A percentile compares a stretch with the other conserved stretches of the same genome.
Evolutionary conservation across 805 yeast species (phyloP).

Genomic region (Hanseniaspora mollemarum): DNA sequence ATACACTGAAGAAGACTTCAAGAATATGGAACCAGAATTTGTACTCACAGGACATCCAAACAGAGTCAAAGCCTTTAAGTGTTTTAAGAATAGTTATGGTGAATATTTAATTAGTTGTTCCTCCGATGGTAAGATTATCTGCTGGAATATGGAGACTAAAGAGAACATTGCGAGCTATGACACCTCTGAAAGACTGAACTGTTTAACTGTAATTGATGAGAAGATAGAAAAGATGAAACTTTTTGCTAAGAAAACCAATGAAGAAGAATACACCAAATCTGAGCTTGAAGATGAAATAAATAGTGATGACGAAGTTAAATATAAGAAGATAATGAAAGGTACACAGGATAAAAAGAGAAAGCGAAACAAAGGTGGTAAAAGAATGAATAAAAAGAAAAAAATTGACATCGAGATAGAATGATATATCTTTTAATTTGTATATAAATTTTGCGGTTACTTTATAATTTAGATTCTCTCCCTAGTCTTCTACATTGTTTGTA

Average conservation of each 20-base stretch:
- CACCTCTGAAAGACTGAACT: constrained; percentile 82
- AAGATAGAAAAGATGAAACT: constrained; percentile 58
- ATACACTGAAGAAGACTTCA: constrained; percentile 26
- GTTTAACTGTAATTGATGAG: constrained; percentile 69
- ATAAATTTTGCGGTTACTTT: constrained; percentile 15
- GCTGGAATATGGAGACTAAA: constrained; percentile 61
- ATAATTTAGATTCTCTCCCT: constrained; percentile 37
- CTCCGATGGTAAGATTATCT: constrained; percentile 85
- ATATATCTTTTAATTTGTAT: neutral
- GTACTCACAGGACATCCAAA: constrained; percentile 67
- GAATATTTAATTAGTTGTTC: constrained; percentile 64
- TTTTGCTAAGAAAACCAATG: constrained; percentile 47
- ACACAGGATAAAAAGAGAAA: constrained; percentile 32
- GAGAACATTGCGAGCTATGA: constrained; percentile 86
- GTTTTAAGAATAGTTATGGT: constrained; percentile 36
- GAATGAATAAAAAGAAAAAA: constrained; percentile 33
- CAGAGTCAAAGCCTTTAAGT: constrained; percentile 69
- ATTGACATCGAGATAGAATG: constrained; percentile 38
- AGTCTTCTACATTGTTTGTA: constrained; percentile 76
- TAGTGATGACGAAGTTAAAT: constrained; percentile 63
- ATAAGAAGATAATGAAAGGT: constrained; percentile 48
- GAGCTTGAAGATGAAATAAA: constrained; percentile 36
- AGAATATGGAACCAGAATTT: constrained; percentile 39
- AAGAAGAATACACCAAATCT: constrained; percentile 33
- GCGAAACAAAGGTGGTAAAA: constrained; percentile 35